Base-by-base conservation (phyloP, 306 rosid genomes). In the Pyrus communis region DNA sequence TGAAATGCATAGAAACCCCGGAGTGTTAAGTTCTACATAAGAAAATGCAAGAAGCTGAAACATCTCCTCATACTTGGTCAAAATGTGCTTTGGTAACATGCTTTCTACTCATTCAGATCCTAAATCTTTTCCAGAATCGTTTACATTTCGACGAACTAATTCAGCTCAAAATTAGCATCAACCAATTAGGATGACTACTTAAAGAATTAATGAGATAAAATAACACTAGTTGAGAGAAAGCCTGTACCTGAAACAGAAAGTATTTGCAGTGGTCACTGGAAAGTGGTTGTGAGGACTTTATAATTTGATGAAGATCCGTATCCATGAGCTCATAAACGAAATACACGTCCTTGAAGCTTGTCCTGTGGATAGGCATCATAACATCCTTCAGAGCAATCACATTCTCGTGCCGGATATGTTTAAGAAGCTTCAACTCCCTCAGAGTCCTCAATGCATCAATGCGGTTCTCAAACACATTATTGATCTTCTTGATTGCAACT, bases 291-390 rank as follows among this genome's bases (percentile, higher is more conserved):
- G 97, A 38, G 11, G 97, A 94, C 79, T 85, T 86, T 10, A 92
- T 91, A 82, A 94, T 90, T 33, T 89, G 91, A 74, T 89, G 88
- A 66, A 94, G 95, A 88, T 94, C 97, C 1, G 95, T 90, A 58
- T 92, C 97, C 98, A 94, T 94, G 51, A 94, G 97, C 81, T 94
- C 98, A 65, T 90, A 94, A 79, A 94, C 97, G 81, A 94, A 87
- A 78, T 94, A 92, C 17, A 92, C 91, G 79, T 94, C 97, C 84
- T 78, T 89, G 82, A 92, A 92, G 71, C 84, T 87, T 59, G 83
- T 75, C 76, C 87, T 81, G 14, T 89, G 89, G 45, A 72, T 73
- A 15, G 96, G 92, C 91, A 90, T 80, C 97, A 92, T 90, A 43
- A 94, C 89, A 86, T 94, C 97, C 86, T 90, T 92, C 79, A 92